Evolutionary conservation across 192 early-diverging fungal species (phyloP).

Genomic region (Mortierella alpina): DNA sequence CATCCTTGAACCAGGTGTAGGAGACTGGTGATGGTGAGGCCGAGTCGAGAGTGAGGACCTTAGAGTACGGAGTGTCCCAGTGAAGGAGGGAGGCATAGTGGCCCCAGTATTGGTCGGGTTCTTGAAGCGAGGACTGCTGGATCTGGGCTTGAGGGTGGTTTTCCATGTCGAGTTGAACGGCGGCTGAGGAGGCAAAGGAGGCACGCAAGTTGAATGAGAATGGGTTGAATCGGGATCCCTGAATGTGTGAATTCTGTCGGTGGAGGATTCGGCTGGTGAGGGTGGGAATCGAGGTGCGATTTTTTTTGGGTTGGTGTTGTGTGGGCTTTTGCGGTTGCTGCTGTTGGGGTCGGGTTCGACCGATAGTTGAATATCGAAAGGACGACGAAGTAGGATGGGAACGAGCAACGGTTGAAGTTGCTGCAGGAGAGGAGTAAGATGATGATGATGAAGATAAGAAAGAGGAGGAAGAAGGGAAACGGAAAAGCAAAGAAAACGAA

Average conservation of each 20-base stretch:
- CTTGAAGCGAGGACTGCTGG: constrained; percentile 43
- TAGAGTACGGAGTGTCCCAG: constrained; percentile 60
- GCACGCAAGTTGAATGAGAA: neutral
- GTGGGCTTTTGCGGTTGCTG: neutral
- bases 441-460: neutral
- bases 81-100: constrained; percentile 54
- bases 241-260: neutral
- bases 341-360: neutral
- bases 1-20: constrained; percentile 76
- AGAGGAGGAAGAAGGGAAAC: neutral
- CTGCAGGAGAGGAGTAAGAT: neutral
- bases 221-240: neutral
- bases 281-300: neutral
- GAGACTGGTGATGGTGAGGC: constrained; percentile 42
- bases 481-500: neutral
- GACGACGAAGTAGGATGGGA: neutral
- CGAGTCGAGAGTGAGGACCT: constrained; percentile 39
- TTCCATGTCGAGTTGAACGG: constrained; percentile 27
- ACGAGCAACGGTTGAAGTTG: constrained; percentile 3
- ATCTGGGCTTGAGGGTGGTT: constrained; percentile 17
- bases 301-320: too few relatives aligned
- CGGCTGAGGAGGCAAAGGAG: neutral
- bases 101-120: constrained; percentile 66
- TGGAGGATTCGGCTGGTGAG: neutral
- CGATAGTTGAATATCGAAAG: constrained; percentile 18